A percentile compares a stretch with the other conserved stretches of the same genome.
Evolutionary conservation across 148 eudicot species (phyloP).

Genomic region (Mesembryanthemum crystallinum): DNA sequence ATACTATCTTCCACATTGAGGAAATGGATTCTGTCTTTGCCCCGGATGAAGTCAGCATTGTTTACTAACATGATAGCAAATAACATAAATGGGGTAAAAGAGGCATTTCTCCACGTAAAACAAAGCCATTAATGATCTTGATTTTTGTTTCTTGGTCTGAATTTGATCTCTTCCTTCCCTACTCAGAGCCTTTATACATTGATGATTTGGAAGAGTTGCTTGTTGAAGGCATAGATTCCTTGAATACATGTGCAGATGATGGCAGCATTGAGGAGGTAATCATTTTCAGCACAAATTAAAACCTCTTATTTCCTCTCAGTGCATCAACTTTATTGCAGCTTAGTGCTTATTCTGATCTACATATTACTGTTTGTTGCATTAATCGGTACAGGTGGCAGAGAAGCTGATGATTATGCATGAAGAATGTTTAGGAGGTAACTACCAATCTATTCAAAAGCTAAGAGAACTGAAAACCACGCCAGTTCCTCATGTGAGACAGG

Average conservation of each 20-base stretch:
- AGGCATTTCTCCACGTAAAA: not conserved
- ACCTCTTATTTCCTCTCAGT: not conserved
- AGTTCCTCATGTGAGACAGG: constrained; percentile 47
- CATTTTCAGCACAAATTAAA: not conserved
- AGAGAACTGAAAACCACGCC: constrained; percentile 33
- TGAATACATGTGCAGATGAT: constrained; percentile 54
- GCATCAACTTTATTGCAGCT: not conserved
- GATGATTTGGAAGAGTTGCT: constrained; percentile 71
- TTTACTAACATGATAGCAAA: no score
- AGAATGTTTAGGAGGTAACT: constrained; percentile 66
- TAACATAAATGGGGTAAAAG: not conserved
- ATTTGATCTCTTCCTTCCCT: not conserved
- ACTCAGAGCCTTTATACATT: constrained; percentile 53
- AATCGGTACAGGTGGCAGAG: constrained; percentile 44
- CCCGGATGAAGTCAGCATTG: not conserved
- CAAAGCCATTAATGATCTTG: not conserved
- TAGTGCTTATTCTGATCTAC: not conserved
- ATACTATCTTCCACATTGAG: no score
- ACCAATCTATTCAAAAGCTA: constrained; percentile 45
- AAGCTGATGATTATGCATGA: constrained; percentile 60
- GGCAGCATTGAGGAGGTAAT: constrained; percentile 78
- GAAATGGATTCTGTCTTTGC: not conserved
- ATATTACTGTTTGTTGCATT: constrained; percentile 1
- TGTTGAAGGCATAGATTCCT: constrained; percentile 46
- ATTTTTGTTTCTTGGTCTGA: not conserved